Percentiles rank a stretch among this genome's conserved stretches.
Evolutionary conservation across 306 rosid genomes (phyloP).

Genomic region (Castanea sativa): DNA sequence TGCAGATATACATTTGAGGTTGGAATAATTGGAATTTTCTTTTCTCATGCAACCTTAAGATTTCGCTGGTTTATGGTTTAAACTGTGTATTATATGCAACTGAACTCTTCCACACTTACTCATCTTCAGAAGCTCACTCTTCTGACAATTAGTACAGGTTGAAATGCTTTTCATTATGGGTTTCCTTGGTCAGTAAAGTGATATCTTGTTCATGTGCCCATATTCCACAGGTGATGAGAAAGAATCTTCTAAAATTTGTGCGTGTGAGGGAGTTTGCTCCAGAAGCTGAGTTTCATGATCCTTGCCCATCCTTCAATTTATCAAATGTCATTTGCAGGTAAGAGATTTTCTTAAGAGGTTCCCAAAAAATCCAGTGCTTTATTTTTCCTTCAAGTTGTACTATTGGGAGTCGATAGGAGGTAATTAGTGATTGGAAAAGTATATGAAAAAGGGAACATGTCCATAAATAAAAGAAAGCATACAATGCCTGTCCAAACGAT

Average conservation of each 20-base stretch:
- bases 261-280: constrained; percentile 89
- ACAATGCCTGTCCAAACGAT: no score
- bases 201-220: constrained; percentile 26
- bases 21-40: not conserved
- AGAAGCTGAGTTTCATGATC: constrained; percentile 71
- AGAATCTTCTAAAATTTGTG: constrained; percentile 66
- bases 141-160: not conserved
- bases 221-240: constrained; percentile 76
- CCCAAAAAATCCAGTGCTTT: not conserved
- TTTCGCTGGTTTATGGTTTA: not conserved
- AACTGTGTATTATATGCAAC: not conserved
- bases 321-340: constrained; percentile 94
- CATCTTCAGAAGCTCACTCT: not conserved
- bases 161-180: not conserved
- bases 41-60: not conserved
- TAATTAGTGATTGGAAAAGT: not conserved
- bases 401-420: not conserved
- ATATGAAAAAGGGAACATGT: no score
- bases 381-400: not conserved
- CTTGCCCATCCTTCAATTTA: constrained; percentile 60
- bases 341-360: not conserved
- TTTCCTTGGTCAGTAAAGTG: constrained; percentile 16
- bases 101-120: not conserved
- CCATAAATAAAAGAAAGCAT: no score
- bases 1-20: not conserved